Evolutionary conservation across 2,329 filamentous ascomycete genomes (phyloP).

Genomic region (Pseudocercospora vitis): DNA sequence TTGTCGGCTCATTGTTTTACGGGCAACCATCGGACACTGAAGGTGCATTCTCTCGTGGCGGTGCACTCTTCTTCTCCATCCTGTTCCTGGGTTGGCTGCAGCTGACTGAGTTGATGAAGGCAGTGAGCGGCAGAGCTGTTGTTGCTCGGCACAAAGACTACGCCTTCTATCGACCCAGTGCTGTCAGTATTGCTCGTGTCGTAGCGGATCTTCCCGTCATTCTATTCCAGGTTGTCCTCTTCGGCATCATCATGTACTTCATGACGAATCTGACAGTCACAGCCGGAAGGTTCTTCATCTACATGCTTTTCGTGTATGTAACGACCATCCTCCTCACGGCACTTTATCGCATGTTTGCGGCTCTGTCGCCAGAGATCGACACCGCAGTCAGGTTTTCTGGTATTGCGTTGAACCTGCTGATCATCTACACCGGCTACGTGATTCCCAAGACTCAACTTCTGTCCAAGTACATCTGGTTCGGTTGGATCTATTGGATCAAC

Average conservation of each 20-base stretch:
- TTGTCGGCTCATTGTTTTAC: constrained; percentile 78
- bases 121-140: constrained; percentile 68
- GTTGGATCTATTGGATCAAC: constrained; percentile 58
- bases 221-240: constrained; percentile 59
- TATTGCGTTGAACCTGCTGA: constrained; percentile 60
- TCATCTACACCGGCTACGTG: constrained; percentile 67
- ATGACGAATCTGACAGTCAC: constrained; percentile 60
- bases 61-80: constrained; percentile 66
- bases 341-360: constrained; percentile 66
- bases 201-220: constrained; percentile 64
- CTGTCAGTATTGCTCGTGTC: constrained; percentile 62
- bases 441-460: constrained; percentile 64
- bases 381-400: constrained; percentile 66
- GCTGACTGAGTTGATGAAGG: constrained; percentile 74
- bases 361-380: constrained; percentile 63
- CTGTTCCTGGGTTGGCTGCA: constrained; percentile 70
- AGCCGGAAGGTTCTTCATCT: constrained; percentile 66
- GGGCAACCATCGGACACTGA: constrained; percentile 60
- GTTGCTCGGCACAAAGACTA: constrained; percentile 68
- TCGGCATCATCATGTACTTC: constrained; percentile 66
- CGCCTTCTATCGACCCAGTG: constrained; percentile 68
- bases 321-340: constrained; percentile 63
- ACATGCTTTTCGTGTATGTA: constrained; percentile 64
- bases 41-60: constrained; percentile 64
- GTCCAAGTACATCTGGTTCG: constrained; percentile 63